phyloP scores from a whole-genome alignment of 768 basidiomycete species.

The Imleria badia region DNA sequence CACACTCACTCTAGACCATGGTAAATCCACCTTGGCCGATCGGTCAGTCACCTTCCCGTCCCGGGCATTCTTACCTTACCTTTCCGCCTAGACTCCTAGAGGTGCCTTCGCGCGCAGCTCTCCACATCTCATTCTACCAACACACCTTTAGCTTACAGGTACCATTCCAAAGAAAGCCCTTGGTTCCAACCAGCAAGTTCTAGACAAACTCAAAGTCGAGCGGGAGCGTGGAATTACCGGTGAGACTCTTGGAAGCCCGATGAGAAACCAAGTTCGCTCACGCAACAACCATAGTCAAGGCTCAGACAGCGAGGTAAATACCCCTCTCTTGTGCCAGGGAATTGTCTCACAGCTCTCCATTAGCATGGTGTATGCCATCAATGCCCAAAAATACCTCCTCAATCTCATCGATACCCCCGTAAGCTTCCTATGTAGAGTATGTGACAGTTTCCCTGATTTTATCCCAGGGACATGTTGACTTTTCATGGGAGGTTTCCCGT shows the following conservation, averaged over 20 bases:
- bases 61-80: not conserved
- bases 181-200: slow-evolving; percentile 78
- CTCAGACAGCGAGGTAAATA: slow-evolving; percentile 85
- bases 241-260: slow-evolving; percentile 21
- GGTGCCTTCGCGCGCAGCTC: slow-evolving; percentile 39
- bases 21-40: slow-evolving; percentile 93
- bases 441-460: not conserved
- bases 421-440: slow-evolving; percentile 14
- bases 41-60: slow-evolving; percentile 44
- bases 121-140: not conserved
- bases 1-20: slow-evolving; percentile 64
- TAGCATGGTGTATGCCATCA: slow-evolving; percentile 75
- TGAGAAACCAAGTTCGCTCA: slow-evolving; percentile 3
- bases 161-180: slow-evolving; percentile 70
- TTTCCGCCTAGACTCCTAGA: slow-evolving; percentile 60
- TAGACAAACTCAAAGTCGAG: slow-evolving; percentile 96
- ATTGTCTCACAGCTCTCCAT: slow-evolving; percentile 7
- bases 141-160: slow-evolving; percentile 67
- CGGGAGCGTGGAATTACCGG: slow-evolving; percentile 96
- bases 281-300: slow-evolving; percentile 64
- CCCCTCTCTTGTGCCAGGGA: not conserved
- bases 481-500: slow-evolving; percentile 94
- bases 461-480: slow-evolving; percentile 90
- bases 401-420: slow-evolving; percentile 98
- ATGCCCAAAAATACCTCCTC: slow-evolving; percentile 64